phyloP scores from a whole-genome alignment of 768 basidiomycete species.

The Piloderma croceum region DNA sequence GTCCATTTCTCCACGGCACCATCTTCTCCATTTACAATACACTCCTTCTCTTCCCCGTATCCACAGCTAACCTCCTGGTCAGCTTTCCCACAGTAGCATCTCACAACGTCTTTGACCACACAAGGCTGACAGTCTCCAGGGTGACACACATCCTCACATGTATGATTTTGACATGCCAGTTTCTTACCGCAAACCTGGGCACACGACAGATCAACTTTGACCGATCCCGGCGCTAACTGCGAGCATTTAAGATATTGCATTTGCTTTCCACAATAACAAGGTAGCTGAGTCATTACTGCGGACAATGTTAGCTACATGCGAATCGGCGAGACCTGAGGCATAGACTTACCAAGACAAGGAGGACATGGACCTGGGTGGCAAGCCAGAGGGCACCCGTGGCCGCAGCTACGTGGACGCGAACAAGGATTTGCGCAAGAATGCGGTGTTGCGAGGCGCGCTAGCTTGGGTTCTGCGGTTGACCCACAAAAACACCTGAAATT shows the following conservation, averaged over 20 bases:
- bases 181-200: constrained; percentile 31
- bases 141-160: constrained; percentile 69
- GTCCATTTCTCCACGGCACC: constrained; percentile 65
- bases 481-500: constrained; percentile 78
- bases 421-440: constrained; percentile 76
- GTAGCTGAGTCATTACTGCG: constrained; percentile 65
- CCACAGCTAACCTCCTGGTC: constrained; percentile 60
- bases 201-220: constrained; percentile 30
- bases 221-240: constrained; percentile 24
- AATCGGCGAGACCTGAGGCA: no score
- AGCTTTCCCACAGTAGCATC: constrained; percentile 81
- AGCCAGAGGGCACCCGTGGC: constrained; percentile 74
- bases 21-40: constrained; percentile 35
- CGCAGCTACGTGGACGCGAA: constrained; percentile 58
- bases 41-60: constrained; percentile 41
- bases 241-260: constrained; percentile 57
- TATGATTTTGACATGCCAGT: constrained; percentile 70
- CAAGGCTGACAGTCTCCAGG: constrained; percentile 70
- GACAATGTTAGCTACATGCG: no score
- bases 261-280: constrained; percentile 73
- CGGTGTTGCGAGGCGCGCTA: constrained; percentile 61
- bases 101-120: constrained; percentile 41
- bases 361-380: constrained; percentile 98
- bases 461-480: constrained; percentile 65
- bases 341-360: no score